Base-by-base conservation (phyloP, 1,139 yeast genomes). In the Scheffersomyces lignicola region DNA sequence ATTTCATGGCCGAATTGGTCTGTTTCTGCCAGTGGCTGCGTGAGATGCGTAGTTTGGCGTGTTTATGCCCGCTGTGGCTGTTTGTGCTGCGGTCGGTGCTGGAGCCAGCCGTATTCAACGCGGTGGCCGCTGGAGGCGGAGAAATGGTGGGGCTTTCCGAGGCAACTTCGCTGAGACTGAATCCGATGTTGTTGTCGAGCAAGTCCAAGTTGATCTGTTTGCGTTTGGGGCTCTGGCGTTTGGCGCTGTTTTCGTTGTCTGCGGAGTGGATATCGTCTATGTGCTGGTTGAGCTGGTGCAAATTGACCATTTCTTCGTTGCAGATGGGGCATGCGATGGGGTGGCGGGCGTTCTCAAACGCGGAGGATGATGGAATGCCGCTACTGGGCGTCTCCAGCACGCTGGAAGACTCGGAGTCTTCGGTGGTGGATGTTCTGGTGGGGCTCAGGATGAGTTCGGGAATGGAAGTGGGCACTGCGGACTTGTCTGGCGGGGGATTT, bases 21-120 rank as follows among this genome's bases (percentile, higher is more conserved):
- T 80, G 78, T 31, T 66, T 73, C 41, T 73, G 72, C 94, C 94
- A 86, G 54, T 86, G 95, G 5, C 63, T 48, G 31, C 80, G 60
- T 0, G 78, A 67, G 2, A 81, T 68, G 15, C 52, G 35, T 3
- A 44, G 46, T 25, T 37, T 41, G 27, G 36, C 24, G 30, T 39
- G 45, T 13, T 43, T 35, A 28, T 39, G 36, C 5, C 33, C 28
- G 15, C 36, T 24, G 9, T 21, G 23, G 4, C 12, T 33, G 14
- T 4, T 26, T 24, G 8, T 14, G 18, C 30, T 14, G 20, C 18
- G 25, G 9, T 13, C 32, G 8, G 42, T 10, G 11, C 14, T 7
- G 13, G 26, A 6, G 13, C 10, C 13, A 9, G 6, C 13, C 6
- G 8, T 7, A 23, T 9, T 5, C 6, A 7, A 14, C 6, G 26